Conservation (phyloP, 179 eudicot species). For the Monotropa hypopitys region DNA sequence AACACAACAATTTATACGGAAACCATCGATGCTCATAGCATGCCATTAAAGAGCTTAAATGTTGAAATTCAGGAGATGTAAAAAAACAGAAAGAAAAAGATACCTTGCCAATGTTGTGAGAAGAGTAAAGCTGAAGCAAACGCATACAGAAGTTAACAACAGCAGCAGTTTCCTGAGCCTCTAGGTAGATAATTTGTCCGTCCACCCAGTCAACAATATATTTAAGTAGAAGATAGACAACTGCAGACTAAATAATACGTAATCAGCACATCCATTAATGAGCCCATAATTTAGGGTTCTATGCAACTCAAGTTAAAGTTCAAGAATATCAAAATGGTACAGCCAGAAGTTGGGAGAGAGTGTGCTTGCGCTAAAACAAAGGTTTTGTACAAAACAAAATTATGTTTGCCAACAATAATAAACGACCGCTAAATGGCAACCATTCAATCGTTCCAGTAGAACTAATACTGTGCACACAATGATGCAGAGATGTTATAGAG, state of each 20-base stretch:
- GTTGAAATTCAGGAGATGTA: neutral
- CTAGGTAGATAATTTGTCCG: slow-evolving; percentile 84
- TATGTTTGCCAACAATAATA: neutral
- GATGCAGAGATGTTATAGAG: neutral
- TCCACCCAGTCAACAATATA: slow-evolving; percentile 92
- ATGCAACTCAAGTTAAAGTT: neutral
- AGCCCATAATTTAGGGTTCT: neutral
- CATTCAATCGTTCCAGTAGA: neutral
- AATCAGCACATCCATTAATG: slow-evolving; percentile 17
- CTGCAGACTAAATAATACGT: slow-evolving; percentile 52
- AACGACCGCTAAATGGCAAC: neutral
- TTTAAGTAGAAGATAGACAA: slow-evolving; percentile 80
- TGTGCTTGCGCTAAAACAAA: neutral
- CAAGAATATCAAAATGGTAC: neutral
- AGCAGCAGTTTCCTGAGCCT: slow-evolving; percentile 74
- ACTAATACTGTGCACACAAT: neutral
- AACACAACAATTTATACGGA: neutral
- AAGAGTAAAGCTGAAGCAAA: slow-evolving; percentile 83
- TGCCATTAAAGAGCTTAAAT: neutral
- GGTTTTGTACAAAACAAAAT: neutral
- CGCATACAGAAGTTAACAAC: slow-evolving; percentile 72
- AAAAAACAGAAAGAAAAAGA: slow-evolving; percentile 4
- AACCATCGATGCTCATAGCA: neutral
- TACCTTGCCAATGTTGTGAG: slow-evolving; percentile 96
- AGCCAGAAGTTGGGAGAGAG: neutral